Evolutionary conservation across 192 early-diverging fungal species (phyloP).

Genomic region (Rhizoclosmatium sp.): DNA sequence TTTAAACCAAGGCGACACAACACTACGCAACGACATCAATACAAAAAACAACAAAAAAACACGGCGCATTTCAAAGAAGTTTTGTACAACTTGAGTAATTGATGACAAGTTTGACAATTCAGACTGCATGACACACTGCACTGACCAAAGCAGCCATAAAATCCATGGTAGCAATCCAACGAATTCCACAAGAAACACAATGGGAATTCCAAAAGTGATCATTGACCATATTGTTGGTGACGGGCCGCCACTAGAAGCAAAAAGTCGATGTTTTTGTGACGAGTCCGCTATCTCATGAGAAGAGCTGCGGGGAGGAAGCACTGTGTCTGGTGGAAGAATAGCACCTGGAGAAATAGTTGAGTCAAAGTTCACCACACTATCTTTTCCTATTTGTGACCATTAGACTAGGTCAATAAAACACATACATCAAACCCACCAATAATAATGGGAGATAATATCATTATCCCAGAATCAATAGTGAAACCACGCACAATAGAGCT

Average conservation of each 20-base stretch:
- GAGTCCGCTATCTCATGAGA: slow-evolving; percentile 45
- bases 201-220: slow-evolving; percentile 42
- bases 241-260: slow-evolving; percentile 31
- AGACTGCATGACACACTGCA: slow-evolving; percentile 39
- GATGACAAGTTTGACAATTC: neutral
- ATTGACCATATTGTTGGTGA: slow-evolving; percentile 27
- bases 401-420: neutral
- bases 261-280: slow-evolving; percentile 27
- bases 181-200: slow-evolving; percentile 36
- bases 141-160: slow-evolving; percentile 42
- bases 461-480: slow-evolving; percentile 41
- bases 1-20: slow-evolving; percentile 43
- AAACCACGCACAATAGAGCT: slow-evolving; percentile 48
- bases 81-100: slow-evolving; percentile 32
- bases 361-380: slow-evolving; percentile 41
- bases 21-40: slow-evolving; percentile 32
- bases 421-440: slow-evolving; percentile 33
- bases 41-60: slow-evolving; percentile 47
- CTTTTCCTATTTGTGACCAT: neutral
- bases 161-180: slow-evolving; percentile 50
- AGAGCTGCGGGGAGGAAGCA: slow-evolving; percentile 48
- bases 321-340: slow-evolving; percentile 46
- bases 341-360: slow-evolving; percentile 48
- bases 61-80: slow-evolving; percentile 45
- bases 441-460: slow-evolving; percentile 48